Percentiles rank a stretch among this genome's conserved stretches.
phyloP scores from a whole-genome alignment of 2,329 filamentous ascomycete genomes.

The Didymella glomerata region DNA sequence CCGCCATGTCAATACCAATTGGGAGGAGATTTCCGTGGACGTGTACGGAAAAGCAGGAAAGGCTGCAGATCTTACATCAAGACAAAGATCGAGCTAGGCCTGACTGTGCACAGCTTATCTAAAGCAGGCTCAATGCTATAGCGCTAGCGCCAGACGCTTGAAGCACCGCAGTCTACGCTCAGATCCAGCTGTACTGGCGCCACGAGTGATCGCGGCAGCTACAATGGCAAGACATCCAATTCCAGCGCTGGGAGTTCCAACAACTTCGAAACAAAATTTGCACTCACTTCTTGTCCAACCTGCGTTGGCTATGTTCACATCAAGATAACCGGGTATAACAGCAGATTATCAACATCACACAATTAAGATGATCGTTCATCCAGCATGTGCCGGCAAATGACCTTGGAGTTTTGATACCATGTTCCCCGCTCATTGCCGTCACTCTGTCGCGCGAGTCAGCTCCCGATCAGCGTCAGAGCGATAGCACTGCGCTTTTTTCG shows the following conservation, averaged over 20 bases:
- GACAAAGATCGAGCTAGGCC: background rate
- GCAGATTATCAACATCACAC: background rate
- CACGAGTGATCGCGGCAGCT: background rate
- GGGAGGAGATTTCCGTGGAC: background rate
- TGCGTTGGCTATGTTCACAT: background rate
- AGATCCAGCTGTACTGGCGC: background rate
- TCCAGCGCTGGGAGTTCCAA: too few species aligned
- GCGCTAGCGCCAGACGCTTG: background rate
- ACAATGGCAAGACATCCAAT: background rate
- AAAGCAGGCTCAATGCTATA: background rate
- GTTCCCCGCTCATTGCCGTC: background rate
- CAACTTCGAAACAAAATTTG: background rate
- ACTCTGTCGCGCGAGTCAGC: background rate
- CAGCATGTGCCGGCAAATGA: background rate
- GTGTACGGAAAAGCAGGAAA: background rate
- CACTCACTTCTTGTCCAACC: background rate
- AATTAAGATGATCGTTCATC: background rate
- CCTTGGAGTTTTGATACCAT: background rate
- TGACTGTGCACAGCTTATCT: background rate
- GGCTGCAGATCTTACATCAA: background rate
- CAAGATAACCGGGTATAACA: background rate
- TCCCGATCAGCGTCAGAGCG: background rate
- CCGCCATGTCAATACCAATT: background rate
- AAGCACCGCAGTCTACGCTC: background rate
- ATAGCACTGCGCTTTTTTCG: background rate